Evolutionary conservation across 176 grass and related monocot genomes (phyloP).

Genomic region (Dactylis glomerata): DNA sequence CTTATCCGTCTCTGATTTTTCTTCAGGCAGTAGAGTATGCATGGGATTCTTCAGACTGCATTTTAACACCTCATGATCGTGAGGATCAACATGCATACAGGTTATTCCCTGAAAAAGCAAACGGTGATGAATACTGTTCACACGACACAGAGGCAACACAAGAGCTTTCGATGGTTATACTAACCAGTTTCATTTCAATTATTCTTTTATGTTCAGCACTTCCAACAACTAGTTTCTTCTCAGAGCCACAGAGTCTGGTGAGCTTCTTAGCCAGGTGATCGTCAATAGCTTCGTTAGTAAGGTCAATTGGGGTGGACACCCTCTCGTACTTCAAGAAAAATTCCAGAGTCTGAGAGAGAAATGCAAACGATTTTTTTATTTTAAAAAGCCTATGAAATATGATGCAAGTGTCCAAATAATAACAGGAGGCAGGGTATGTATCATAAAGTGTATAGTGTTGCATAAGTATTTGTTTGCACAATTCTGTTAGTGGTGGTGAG

Average conservation of each 20-base stretch:
- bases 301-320: not conserved
- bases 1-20: no score
- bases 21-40: no score
- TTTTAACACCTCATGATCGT: no score
- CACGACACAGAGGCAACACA: not conserved
- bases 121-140: not conserved
- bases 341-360: not conserved
- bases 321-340: not conserved
- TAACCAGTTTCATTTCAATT: no score
- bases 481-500: not conserved
- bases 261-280: not conserved
- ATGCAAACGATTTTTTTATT: not conserved
- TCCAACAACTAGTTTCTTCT: no score
- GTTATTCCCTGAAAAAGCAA: not conserved
- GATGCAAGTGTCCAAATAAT: not conserved
- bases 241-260: no score
- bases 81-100: not conserved
- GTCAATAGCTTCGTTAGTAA: not conserved
- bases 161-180: no score
- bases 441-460: not conserved
- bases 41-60: no score
- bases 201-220: no score
- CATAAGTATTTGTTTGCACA: not conserved
- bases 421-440: not conserved
- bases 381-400: not conserved